These are phyloP conservation scores for Akanthomyces lecanii DNA, from an alignment of 2,329 filamentous ascomycete species.

Conservation along the genomic window DNA sequence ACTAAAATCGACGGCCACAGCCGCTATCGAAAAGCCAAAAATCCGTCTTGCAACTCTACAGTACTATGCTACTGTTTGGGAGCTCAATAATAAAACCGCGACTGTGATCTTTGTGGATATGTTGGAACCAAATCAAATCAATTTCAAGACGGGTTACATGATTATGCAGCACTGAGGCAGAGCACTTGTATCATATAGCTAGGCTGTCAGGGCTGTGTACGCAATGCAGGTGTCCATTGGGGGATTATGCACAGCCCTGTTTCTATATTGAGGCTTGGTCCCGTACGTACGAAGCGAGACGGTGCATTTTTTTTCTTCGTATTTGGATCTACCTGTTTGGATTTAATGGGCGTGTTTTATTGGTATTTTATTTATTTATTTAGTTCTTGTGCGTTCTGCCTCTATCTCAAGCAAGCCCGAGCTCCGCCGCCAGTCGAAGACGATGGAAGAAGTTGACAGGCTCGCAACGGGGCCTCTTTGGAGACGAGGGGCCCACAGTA, in stretches of 20 bases:
- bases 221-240: not conserved
- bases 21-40: not conserved
- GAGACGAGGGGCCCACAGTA: not conserved
- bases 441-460: not conserved
- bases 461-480: not conserved
- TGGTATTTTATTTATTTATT: not conserved
- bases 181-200: conserved; percentile 4
- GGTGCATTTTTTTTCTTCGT: not conserved
- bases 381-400: not conserved
- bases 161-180: not conserved
- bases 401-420: not conserved
- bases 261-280: conserved; percentile 12
- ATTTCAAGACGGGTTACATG: not conserved
- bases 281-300: not conserved
- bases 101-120: not conserved
- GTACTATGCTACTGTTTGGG: not conserved
- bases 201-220: not conserved
- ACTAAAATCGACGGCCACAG: not conserved
- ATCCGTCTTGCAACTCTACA: not conserved
- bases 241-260: conserved; percentile 9
- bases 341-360: not conserved
- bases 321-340: not conserved
- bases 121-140: not conserved
- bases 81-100: not conserved
- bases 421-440: conserved; percentile 1